Base-by-base conservation (phyloP, 768 basidiomycete genomes). In the Rhizopogon sp. region DNA sequence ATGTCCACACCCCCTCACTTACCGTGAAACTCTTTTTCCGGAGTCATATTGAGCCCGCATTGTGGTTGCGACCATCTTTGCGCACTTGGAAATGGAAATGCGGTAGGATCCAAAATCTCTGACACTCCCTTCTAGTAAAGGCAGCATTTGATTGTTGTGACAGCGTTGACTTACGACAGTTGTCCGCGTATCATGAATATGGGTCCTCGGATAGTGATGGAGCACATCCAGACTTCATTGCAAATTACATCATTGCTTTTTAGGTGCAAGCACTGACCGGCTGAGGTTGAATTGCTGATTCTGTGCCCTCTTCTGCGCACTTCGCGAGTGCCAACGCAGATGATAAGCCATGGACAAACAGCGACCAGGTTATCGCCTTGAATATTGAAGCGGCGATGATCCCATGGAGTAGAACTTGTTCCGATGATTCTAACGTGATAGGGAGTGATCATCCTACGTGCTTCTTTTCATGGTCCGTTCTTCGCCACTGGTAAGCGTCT, bases 21-120 rank as follows among this genome's bases (percentile, higher is more conserved):
- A 35, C 16, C 13, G 14, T 8, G 14, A 49, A 37, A 49, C 22
- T 33, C 5, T 37, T 47, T 47, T 49, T 49, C 47, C 35, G 47
- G 47, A 7, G 20, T 49, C 47, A 49, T 9, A 49, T 49, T 49
- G 35, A 8, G 20, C 39, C 35, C 47, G 3, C 20, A 39, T 37
- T 49, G 43, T 28, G 10, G 45, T 46, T 46, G 35, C 20, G 28
- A 53, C 49, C 39, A 22, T n/a, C 17, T 41, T 53, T 52, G 6
- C 29, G 37, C 54, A 49, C 39, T n/a, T 35, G 10, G 33, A 53
- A 46, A 57, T 35, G 50, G 11, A 56, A 56, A 41, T 50, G 61
- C 41, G 47, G 31, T 49, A 49, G 22, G 22, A 35, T 49, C 11
- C 25, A 31, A n/a, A 29, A 41, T 17, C 47, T 25, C 8, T 45